Evolutionary conservation across 345 rosid genomes (phyloP).

Genomic region (Melaleuca alternifolia): DNA sequence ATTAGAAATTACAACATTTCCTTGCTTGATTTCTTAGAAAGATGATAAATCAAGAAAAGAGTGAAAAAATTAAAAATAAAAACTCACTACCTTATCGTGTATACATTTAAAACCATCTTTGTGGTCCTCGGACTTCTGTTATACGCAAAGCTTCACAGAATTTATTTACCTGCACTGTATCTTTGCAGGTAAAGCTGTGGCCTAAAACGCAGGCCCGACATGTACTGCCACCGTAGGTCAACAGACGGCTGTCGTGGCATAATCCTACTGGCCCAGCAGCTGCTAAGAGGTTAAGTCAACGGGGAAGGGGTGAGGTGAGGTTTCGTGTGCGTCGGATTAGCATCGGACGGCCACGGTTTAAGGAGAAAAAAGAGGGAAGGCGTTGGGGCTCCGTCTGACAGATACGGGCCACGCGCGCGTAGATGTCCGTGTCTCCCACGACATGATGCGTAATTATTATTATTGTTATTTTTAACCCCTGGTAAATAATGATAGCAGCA

Average conservation of each 20-base stretch:
- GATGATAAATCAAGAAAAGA: too few species aligned
- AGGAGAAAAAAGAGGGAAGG: too few species aligned
- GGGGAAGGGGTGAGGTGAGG: not conserved
- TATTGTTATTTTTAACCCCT: not conserved
- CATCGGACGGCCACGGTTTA: too few species aligned
- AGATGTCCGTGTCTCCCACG: not conserved
- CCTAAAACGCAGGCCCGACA: not conserved
- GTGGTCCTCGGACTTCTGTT: not conserved
- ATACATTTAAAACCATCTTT: not conserved
- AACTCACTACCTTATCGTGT: not conserved
- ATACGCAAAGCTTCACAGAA: not conserved
- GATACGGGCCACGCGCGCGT: not conserved
- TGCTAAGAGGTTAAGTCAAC: not conserved
- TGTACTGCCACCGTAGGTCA: not conserved
- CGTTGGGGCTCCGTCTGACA: not conserved
- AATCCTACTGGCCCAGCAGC: not conserved
- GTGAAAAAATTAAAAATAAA: not conserved
- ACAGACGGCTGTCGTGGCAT: not conserved
- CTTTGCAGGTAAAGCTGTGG: not conserved
- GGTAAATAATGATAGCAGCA: not conserved
- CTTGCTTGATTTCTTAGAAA: not conserved
- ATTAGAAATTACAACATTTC: not conserved
- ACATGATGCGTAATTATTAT: not conserved
- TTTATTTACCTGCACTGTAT: not conserved
- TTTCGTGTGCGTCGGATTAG: not conserved